Base-by-base conservation (phyloP, 192 early-diverging fungal species). In the Dimargaris cristalligena region DNA sequence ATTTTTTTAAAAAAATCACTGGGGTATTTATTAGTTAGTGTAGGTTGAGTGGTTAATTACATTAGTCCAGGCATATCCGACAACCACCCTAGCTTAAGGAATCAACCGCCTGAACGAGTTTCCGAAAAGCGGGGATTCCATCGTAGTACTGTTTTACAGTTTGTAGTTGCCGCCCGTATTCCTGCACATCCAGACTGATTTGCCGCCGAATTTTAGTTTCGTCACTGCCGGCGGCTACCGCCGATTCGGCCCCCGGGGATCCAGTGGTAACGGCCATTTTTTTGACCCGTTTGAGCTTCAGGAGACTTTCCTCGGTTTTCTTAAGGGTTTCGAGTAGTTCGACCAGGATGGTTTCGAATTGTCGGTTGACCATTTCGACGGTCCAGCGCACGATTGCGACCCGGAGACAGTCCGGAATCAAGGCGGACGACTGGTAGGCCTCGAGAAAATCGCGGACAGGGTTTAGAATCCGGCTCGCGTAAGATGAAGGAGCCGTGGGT, bases 201-300 rank as follows among this genome's bases (percentile, higher is more conserved):
- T 56, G 54, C 9, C 20, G 16, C 3, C 54, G 54, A 38, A 56
- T 56, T 33, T 56, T 56, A 20, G 54, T 18, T 33, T 56, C 54
- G 34, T 56, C 54, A 22, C 26, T 4, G 48, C 48, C n/a, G 38
- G 38, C 8, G 6, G 6, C 22, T 6, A 9, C n/a, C n/a, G 28
- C 22, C 2, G 31, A 18, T 29, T 11, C 31, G 4, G 31, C 34
- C 6, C 18, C 31, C 18, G 23, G 16, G 16, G 2, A 33, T 6
- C 14, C 34, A 33, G 11, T 1, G 1, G 26, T 32, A 33, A 29
- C 13, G 2, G 26, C 13, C 1, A 56, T 16, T 20, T n/a, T 20
- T 23, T 56, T 56, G 31, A 29, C 54, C 54, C 54, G 31, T 4
- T 29, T 20, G 30, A 56, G 54, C 34, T 56, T 56, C 20, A 22